Conservation (phyloP, 805 yeast genomes). For the Myxozyma neotropica region DNA sequence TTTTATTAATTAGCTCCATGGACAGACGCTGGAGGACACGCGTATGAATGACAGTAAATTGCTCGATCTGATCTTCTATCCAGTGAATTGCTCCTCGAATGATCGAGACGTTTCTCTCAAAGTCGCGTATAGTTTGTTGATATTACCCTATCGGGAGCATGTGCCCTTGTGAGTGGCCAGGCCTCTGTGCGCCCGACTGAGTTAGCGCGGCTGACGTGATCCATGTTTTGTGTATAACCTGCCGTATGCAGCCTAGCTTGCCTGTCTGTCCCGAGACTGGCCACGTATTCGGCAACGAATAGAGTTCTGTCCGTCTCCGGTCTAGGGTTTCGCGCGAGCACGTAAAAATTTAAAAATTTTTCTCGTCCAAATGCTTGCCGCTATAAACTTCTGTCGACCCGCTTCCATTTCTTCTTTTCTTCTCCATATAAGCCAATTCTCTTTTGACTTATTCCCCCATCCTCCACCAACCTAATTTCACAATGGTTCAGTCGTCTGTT, state of each 20-base stretch:
- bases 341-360: conserved; percentile 6
- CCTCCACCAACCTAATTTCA: conserved; percentile 28
- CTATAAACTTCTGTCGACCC: background rate
- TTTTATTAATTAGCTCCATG: background rate
- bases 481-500: conserved; percentile 94
- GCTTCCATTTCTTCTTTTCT: background rate
- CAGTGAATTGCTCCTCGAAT: no score
- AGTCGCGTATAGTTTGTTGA: background rate
- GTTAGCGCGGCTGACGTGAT: conserved; percentile 3
- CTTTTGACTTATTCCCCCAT: conserved; percentile 8
- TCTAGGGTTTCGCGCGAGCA: background rate
- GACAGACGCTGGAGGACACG: no score
- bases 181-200: background rate
- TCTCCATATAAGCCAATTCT: conserved; percentile 4
- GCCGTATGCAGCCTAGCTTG: background rate
- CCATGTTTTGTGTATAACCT: background rate
- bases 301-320: background rate
- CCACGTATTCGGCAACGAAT: conserved; percentile 4
- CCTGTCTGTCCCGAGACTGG: conserved; percentile 1
- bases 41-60: no score
- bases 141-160: background rate
- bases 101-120: no score
- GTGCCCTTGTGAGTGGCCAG: conserved; percentile 5
- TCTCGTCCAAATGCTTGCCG: background rate
- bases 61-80: no score